A percentile compares a stretch with the other conserved stretches of the same genome.
phyloP scores from a whole-genome alignment of 2,329 filamentous ascomycete species.

The Fusarium equiseti region DNA sequence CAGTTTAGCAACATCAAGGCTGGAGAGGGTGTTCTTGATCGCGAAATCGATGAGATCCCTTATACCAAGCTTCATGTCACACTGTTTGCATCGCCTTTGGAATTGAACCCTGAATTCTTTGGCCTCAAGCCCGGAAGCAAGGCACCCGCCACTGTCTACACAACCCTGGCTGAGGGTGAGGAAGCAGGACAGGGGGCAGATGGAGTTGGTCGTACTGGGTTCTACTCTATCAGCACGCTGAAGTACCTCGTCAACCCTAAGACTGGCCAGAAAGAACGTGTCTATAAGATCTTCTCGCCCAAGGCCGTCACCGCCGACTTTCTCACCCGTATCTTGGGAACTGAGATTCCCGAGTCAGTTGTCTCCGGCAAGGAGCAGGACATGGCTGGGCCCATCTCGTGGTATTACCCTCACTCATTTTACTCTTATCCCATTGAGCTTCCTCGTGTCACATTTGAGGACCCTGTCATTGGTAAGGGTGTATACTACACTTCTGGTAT shows the following conservation, averaged over 20 bases:
- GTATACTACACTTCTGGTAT: conserved; percentile 82
- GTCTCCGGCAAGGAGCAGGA: conserved; percentile 48
- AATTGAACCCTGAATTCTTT: conserved; percentile 80
- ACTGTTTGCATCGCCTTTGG: conserved; percentile 82
- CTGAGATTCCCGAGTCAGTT: conserved; percentile 59
- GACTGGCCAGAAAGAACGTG: conserved; percentile 64
- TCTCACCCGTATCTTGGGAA: conserved; percentile 64
- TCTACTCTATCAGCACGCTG: conserved; percentile 88
- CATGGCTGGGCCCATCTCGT: conserved; percentile 69
- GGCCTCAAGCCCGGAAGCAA: conserved; percentile 67
- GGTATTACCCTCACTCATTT: conserved; percentile 84
- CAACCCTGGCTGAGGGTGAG: conserved; percentile 77
- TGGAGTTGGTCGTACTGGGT: conserved; percentile 78
- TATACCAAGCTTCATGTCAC: conserved; percentile 92
- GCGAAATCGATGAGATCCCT: conserved; percentile 79
- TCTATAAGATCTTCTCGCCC: conserved; percentile 76
- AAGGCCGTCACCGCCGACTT: conserved; percentile 65
- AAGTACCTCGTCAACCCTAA: conserved; percentile 71
- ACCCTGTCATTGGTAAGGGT: conserved; percentile 74
- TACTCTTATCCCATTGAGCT: conserved; percentile 86
- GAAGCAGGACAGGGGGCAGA: conserved; percentile 61
- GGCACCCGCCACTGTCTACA: conserved; percentile 82
- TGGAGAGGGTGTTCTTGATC: conserved; percentile 75
- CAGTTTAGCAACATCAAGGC: conserved; percentile 80
- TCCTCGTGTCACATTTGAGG: conserved; percentile 90